phyloP scores from a whole-genome alignment of 2,329 filamentous ascomycete genomes.

The Fusarium sp. region DNA sequence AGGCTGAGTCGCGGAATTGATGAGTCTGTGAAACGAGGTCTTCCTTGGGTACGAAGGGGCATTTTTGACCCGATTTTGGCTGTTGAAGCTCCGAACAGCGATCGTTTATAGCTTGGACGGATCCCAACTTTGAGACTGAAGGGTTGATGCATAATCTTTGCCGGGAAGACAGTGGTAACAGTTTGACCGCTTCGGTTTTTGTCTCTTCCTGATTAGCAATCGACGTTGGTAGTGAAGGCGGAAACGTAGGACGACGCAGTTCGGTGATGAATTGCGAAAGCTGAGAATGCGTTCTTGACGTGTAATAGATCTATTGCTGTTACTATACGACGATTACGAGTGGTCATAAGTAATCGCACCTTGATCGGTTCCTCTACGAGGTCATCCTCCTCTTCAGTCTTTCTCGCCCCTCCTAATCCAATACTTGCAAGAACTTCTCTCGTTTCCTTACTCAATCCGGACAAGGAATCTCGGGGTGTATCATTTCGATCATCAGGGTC shows the following conservation, averaged over 20 bases:
- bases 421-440: conserved; percentile 77
- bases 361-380: conserved; percentile 75
- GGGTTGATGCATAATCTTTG: conserved; percentile 93
- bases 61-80: conserved; percentile 68
- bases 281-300: conserved; percentile 92
- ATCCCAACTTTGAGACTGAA: conserved; percentile 76
- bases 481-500: conserved; percentile 67
- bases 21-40: conserved; percentile 78
- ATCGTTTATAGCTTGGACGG: conserved; percentile 89
- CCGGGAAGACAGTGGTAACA: conserved; percentile 84
- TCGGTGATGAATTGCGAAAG: conserved; percentile 89
- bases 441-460: conserved; percentile 78
- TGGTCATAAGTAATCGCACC: conserved; percentile 52
- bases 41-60: conserved; percentile 80
- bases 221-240: conserved; percentile 71
- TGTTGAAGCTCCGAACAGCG: conserved; percentile 91
- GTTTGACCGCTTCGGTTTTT: conserved; percentile 68
- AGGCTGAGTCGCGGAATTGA: conserved; percentile 84
- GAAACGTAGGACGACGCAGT: conserved; percentile 80
- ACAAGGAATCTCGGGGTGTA: conserved; percentile 54
- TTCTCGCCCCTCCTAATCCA: conserved; percentile 56
- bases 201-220: conserved; percentile 46
- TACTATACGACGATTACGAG: conserved; percentile 41
- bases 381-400: conserved; percentile 54
- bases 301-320: conserved; percentile 78